phyloP scores from a whole-genome alignment of 345 rosid genomes.

The Angophora floribunda region DNA sequence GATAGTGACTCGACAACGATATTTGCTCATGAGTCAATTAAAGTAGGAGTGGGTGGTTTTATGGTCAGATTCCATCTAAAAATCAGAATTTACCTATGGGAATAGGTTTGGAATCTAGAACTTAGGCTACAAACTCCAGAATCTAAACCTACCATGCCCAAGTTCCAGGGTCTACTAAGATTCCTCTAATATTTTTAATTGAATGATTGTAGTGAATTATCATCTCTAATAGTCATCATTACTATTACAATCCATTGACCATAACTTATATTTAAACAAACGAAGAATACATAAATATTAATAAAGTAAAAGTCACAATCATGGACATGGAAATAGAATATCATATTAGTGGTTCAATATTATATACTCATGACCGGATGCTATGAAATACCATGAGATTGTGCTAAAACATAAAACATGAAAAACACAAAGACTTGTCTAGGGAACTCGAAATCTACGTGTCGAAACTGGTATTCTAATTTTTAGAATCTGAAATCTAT shows the following conservation, averaged over 20 bases:
- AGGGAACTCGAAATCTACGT: no score
- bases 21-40: neutral
- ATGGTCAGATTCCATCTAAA: neutral
- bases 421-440: no score
- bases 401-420: no score
- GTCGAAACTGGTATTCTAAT: no score
- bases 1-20: neutral
- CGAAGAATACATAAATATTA: no score
- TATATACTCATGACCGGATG: fast-evolving
- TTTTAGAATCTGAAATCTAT: no score
- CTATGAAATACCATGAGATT: fast-evolving
- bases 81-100: neutral
- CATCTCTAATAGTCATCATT: neutral
- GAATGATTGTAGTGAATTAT: no score
- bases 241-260: neutral
- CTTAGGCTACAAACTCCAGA: neutral
- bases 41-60: neutral
- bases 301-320: neutral
- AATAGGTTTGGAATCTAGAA: no score
- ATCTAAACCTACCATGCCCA: no score
- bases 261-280: neutral
- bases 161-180: no score
- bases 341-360: neutral
- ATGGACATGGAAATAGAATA: neutral
- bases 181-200: no score